These are phyloP conservation scores for Dipsacomyces acuminosporus DNA, from an alignment of 371 early-diverging fungal genomes.

Conservation along the genomic window DNA sequence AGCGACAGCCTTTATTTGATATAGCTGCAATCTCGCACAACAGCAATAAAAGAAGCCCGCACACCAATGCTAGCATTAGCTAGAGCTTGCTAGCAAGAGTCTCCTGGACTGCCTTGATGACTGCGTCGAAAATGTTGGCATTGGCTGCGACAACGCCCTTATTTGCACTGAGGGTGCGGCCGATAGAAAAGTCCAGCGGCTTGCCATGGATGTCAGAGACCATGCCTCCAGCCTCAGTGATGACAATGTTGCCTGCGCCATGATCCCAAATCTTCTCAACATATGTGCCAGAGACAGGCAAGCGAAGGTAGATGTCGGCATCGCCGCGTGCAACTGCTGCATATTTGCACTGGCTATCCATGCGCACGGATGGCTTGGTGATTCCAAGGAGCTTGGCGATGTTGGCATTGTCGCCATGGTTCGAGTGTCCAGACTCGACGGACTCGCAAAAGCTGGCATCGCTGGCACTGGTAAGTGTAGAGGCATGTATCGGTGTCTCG, in stretches of 20 bases:
- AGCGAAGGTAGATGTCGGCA: conserved; percentile 84
- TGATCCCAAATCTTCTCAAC: conserved; percentile 99
- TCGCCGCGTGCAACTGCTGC: conserved; percentile 81
- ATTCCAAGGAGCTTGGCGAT: conserved; percentile 75
- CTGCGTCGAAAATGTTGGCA: conserved; percentile 56
- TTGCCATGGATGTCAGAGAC: conserved; percentile 81
- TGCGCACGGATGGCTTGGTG: conserved; percentile 69
- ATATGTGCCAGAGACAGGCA: conserved; percentile 75
- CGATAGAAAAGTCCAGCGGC: conserved; percentile 83
- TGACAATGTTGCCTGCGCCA: conserved; percentile 85
- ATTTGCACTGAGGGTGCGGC: conserved; percentile 75
- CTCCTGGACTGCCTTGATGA: conserved; percentile 58
- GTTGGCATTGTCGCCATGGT: conserved; percentile 70
- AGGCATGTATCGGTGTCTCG: conserved; percentile 64
- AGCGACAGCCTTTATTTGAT: not conserved
- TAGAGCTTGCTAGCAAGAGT: conserved; percentile 16
- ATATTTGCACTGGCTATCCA: conserved; percentile 96
- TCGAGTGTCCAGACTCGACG: conserved; percentile 91
- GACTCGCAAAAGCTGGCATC: conserved; percentile 88
- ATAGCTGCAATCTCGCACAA: not conserved
- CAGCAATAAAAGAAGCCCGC: not conserved
- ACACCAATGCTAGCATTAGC: not conserved
- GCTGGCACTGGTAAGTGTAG: conserved; percentile 49
- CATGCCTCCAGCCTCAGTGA: conserved; percentile 92
- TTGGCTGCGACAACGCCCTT: conserved; percentile 86